Evolutionary conservation across 345 rosid genomes (phyloP).

Genomic region (Sonneratia caseolaris): DNA sequence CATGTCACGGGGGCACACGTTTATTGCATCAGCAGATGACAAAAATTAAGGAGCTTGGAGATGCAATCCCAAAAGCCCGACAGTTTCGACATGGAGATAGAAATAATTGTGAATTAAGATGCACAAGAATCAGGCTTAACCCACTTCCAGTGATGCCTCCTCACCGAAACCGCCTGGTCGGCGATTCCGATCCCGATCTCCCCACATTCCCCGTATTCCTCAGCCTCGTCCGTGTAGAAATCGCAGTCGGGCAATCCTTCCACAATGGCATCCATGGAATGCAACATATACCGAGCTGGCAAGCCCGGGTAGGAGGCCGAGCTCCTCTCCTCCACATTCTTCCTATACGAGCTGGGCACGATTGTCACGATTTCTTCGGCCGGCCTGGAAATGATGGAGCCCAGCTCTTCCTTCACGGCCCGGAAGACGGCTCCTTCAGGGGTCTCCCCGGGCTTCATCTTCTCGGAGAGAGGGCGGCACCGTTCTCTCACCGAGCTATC

Average conservation of each 20-base stretch:
- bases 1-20: neutral
- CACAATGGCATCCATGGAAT: slow-evolving; percentile 57
- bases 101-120: slow-evolving; percentile 14
- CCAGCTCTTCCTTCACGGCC: slow-evolving; percentile 80
- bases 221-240: slow-evolving; percentile 57
- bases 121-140: slow-evolving; percentile 45
- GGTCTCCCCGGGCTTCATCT: slow-evolving; percentile 72
- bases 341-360: slow-evolving; percentile 43
- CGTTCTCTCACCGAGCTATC: slow-evolving; percentile 65
- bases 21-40: neutral
- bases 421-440: slow-evolving; percentile 54
- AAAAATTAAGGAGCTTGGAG: neutral
- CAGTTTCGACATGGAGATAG: neutral
- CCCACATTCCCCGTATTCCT: slow-evolving; percentile 43
- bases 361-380: slow-evolving; percentile 24
- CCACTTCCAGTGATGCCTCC: slow-evolving; percentile 86
- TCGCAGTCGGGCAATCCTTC: slow-evolving; percentile 83
- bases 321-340: slow-evolving; percentile 60
- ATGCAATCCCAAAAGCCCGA: neutral
- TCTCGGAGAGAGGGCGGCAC: slow-evolving; percentile 69
- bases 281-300: slow-evolving; percentile 66
- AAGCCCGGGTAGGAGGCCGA: slow-evolving; percentile 76
- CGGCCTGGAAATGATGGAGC: slow-evolving; percentile 27
- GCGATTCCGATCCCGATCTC: slow-evolving; percentile 22
- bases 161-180: slow-evolving; percentile 55